Evolutionary conservation across 176 grass and related monocot species (phyloP).

Genomic region (Zea luxurians): DNA sequence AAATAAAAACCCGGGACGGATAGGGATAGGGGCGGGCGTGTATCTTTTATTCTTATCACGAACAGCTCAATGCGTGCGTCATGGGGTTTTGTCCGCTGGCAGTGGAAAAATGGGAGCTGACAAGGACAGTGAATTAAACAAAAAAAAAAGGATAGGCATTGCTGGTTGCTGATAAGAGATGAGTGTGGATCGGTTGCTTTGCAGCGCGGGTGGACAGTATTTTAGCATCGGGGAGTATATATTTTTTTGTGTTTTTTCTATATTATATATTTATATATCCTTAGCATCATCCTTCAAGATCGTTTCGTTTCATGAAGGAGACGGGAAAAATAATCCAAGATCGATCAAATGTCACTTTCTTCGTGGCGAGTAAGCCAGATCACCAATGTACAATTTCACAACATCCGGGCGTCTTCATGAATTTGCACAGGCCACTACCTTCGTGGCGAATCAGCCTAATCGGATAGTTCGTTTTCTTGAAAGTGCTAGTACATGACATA

Average conservation of each 20-base stretch:
- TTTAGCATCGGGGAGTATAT: background rate
- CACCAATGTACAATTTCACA: background rate
- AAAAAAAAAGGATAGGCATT: background rate
- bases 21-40: background rate
- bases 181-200: background rate
- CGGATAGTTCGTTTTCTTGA: background rate
- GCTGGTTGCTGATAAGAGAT: background rate
- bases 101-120: background rate
- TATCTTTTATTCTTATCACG: conserved; percentile 26
- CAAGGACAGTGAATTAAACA: background rate
- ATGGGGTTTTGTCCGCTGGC: conserved; percentile 17
- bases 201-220: background rate
- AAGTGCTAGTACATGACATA: background rate
- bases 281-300: background rate
- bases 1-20: conserved; percentile 3
- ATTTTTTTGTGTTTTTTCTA: background rate
- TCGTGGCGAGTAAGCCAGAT: background rate
- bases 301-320: no score
- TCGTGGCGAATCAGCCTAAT: background rate
- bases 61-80: conserved; percentile 6
- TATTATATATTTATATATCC: background rate
- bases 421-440: background rate
- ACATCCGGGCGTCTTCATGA: background rate
- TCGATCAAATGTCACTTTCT: background rate
- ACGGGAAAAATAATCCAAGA: no score